These are phyloP conservation scores for Mycena rosella DNA, from an alignment of 768 basidiomycete species.

Conservation along the genomic window DNA sequence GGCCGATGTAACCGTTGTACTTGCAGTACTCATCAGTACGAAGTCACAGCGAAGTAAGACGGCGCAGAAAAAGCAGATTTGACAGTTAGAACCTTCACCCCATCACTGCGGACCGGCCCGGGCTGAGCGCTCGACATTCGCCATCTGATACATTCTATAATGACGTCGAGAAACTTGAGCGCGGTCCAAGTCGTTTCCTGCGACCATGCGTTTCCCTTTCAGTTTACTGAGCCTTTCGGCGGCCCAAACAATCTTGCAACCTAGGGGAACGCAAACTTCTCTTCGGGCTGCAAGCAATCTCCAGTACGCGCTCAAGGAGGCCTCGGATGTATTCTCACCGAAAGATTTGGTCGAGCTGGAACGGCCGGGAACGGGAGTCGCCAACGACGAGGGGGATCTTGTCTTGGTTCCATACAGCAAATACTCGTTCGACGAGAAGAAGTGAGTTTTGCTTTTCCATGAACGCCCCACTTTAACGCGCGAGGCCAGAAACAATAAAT, in stretches of 20 bases:
- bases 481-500: conserved; percentile 74
- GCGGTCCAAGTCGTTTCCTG: no score
- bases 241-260: conserved; percentile 61
- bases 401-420: conserved; percentile 75
- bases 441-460: conserved; percentile 58
- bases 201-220: conserved; percentile 64
- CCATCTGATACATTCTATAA: no score
- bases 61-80: no score
- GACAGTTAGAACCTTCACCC: no score
- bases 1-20: neutral
- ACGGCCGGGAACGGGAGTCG: conserved; percentile 71
- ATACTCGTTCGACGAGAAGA: conserved; percentile 80
- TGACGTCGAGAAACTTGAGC: no score
- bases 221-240: conserved; percentile 65
- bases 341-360: conserved; percentile 76
- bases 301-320: conserved; percentile 71
- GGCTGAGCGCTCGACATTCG: no score
- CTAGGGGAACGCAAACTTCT: conserved; percentile 38
- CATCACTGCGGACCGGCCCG: no score
- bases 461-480: neutral
- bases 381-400: conserved; percentile 77
- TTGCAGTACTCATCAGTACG: no score
- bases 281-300: no score
- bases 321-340: conserved; percentile 73
- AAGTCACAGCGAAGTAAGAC: no score